Conservation (phyloP, 2,329 filamentous ascomycete genomes). For the Hypoxylon sp. region DNA sequence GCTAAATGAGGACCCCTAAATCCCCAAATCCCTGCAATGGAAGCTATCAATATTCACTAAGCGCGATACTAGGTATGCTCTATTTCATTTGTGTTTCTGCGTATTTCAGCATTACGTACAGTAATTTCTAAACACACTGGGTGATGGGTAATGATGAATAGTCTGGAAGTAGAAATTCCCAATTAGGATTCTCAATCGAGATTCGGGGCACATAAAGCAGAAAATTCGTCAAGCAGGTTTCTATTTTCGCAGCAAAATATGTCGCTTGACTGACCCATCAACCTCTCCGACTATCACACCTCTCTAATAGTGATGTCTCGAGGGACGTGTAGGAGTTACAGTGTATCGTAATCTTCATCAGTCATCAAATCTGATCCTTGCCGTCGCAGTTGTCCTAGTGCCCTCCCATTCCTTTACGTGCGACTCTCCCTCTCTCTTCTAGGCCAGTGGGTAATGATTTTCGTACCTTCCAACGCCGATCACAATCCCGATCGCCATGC, state of each 20-base stretch:
- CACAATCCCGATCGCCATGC: slow-evolving; percentile 34
- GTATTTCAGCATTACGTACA: too few relatives aligned
- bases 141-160: too few relatives aligned
- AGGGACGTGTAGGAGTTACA: slow-evolving; percentile 49
- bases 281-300: slow-evolving; percentile 42
- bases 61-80: background rate
- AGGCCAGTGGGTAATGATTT: slow-evolving; percentile 18
- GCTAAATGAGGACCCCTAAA: slow-evolving; percentile 23
- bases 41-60: slow-evolving; percentile 8
- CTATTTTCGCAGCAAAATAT: background rate
- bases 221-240: slow-evolving; percentile 13
- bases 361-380: slow-evolving; percentile 37
- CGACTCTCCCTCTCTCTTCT: slow-evolving; percentile 11
- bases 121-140: too few relatives aligned
- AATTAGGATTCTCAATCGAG: background rate
- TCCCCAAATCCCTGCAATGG: background rate
- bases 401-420: slow-evolving; percentile 11
- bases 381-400: slow-evolving; percentile 2
- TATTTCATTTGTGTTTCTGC: background rate
- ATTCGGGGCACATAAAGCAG: background rate
- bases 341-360: slow-evolving; percentile 48
- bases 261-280: slow-evolving; percentile 46
- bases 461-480: slow-evolving; percentile 37
- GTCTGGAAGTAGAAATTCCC: background rate
- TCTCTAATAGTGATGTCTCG: slow-evolving; percentile 36